These are phyloP conservation scores for Perilla frutescens DNA, from an alignment of 257 asterid species.

Conservation along the genomic window DNA sequence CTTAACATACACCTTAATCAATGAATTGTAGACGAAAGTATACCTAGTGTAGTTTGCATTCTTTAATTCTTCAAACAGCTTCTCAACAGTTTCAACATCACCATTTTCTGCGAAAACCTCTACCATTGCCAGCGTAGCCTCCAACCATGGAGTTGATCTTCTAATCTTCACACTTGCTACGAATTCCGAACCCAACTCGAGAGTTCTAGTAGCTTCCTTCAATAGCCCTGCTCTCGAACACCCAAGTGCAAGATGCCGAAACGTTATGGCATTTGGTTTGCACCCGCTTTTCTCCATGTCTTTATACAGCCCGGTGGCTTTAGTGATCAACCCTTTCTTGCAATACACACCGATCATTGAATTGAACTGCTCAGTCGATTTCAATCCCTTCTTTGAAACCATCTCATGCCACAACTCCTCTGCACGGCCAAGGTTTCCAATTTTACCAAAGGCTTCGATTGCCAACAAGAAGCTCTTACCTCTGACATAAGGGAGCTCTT, in stretches of 20 bases:
- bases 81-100: constrained; percentile 69
- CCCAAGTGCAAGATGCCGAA: constrained; percentile 83
- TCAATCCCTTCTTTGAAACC: constrained; percentile 64
- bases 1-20: constrained; percentile 84
- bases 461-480: constrained; percentile 73
- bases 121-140: constrained; percentile 61
- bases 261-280: constrained; percentile 80
- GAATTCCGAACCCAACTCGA: constrained; percentile 58
- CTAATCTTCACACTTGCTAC: constrained; percentile 49
- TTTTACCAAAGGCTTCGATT: constrained; percentile 79
- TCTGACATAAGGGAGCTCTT: constrained; percentile 57
- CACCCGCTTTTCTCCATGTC: constrained; percentile 77
- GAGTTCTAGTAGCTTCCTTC: constrained; percentile 68
- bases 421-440: constrained; percentile 66
- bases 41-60: constrained; percentile 69
- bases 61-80: constrained; percentile 72
- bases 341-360: constrained; percentile 80
- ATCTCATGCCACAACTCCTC: constrained; percentile 76
- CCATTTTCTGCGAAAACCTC: constrained; percentile 69
- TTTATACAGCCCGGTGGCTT: constrained; percentile 78
- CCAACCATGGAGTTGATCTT: constrained; percentile 86
- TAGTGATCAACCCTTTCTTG: constrained; percentile 69
- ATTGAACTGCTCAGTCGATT: constrained; percentile 72
- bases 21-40: constrained; percentile 75
- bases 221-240: constrained; percentile 77